Conservation (phyloP, 208 protist species). For the Acanthamoeba castellanii region DNA sequence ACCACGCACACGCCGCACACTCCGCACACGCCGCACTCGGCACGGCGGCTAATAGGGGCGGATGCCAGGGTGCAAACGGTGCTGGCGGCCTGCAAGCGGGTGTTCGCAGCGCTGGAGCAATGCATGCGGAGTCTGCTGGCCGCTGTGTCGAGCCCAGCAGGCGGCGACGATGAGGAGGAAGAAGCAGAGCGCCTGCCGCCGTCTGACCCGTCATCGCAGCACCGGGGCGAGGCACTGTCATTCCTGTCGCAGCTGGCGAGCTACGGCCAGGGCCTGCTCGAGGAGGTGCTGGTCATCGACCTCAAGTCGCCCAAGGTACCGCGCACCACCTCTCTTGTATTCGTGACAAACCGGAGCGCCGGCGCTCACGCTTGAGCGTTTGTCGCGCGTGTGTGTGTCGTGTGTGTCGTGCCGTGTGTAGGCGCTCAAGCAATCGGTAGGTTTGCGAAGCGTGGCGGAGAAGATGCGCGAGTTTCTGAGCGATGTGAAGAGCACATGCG, state of each 20-base stretch:
- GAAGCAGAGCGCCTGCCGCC: neutral
- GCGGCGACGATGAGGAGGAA: neutral
- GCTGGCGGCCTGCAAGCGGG: neutral
- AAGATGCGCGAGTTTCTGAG: neutral
- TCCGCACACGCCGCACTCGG: neutral
- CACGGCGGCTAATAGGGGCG: neutral
- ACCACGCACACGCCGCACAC: neutral
- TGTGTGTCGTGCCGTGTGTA: neutral
- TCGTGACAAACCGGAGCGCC: neutral
- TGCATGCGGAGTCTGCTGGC: neutral
- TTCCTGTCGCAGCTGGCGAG: neutral
- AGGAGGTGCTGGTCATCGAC: neutral
- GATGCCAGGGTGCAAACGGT: neutral
- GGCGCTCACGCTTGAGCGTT: no score
- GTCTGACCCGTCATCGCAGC: neutral
- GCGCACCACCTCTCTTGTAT: neutral
- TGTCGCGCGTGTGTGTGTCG: no score
- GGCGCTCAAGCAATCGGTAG: neutral
- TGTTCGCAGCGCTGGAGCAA: neutral
- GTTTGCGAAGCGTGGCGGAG: neutral
- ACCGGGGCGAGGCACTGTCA: neutral
- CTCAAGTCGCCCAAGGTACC: neutral
- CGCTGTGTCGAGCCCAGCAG: neutral
- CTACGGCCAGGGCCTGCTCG: slow-evolving; percentile 10
- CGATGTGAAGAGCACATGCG: neutral